phyloP scores from a whole-genome alignment of 2,329 filamentous ascomycete species.

The Escovopsis weberi region DNA sequence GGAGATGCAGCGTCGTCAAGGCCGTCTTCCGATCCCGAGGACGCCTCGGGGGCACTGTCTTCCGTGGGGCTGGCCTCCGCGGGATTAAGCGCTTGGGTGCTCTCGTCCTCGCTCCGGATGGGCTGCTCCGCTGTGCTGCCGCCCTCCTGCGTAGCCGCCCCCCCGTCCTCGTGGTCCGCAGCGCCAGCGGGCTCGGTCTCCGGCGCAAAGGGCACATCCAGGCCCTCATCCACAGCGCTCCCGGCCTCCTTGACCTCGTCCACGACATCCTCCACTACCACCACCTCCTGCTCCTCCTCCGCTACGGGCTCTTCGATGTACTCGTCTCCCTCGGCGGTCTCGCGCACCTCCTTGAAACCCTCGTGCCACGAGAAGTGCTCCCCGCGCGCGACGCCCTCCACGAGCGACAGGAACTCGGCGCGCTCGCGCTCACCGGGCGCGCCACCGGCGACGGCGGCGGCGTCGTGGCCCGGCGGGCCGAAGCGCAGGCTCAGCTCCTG shows the following conservation, averaged over 20 bases:
- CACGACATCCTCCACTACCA: background rate
- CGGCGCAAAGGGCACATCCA: too few relatives aligned
- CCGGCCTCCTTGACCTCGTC: background rate
- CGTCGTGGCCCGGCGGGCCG: background rate
- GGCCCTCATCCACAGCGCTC: constrained; percentile 1
- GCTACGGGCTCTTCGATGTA: constrained; percentile 6
- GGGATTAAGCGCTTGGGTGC: too few relatives aligned
- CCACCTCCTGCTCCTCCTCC: background rate
- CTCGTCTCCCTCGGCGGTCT: constrained; percentile 11
- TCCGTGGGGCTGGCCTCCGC: too few relatives aligned
- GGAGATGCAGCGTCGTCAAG: constrained; percentile 1
- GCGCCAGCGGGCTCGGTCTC: too few relatives aligned
- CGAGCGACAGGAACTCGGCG: constrained; percentile 14
- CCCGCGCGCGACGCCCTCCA: constrained; percentile 16
- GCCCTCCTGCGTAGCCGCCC: too few relatives aligned
- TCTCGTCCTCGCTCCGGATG: too few relatives aligned
- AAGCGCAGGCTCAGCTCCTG: constrained; percentile 31
- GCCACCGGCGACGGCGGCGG: background rate
- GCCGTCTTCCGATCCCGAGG: too few relatives aligned
- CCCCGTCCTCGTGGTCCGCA: too few relatives aligned
- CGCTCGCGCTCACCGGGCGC: background rate
- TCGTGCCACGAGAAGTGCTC: constrained; percentile 21
- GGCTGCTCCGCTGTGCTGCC: too few relatives aligned
- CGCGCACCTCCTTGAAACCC: constrained; percentile 15
- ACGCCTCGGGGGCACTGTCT: too few relatives aligned